Percentiles rank a stretch among this genome's conserved stretches.
phyloP scores from a whole-genome alignment of 208 protist genomes.

The Herpetomonas samuelpessoai region DNA sequence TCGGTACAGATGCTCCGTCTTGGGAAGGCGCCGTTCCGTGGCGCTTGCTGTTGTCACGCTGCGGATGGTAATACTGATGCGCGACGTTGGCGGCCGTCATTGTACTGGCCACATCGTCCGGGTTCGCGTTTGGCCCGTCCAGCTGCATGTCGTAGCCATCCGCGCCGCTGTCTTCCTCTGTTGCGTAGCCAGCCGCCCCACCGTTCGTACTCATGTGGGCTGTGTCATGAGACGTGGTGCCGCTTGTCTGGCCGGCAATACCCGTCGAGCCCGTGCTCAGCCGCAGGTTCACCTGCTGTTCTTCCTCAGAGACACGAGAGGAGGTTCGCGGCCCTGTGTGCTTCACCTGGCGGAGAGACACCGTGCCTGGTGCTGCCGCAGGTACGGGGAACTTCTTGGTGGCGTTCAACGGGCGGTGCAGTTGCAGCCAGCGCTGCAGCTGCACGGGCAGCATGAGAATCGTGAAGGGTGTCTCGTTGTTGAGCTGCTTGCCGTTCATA shows the following conservation, averaged over 20 bases:
- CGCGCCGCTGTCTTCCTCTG: constrained; percentile 12
- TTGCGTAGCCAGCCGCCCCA: background rate
- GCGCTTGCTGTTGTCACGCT: background rate
- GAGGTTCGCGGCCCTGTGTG: background rate
- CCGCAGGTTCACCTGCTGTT: constrained; percentile 8
- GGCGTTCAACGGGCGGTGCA: constrained; percentile 16
- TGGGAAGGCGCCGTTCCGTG: background rate
- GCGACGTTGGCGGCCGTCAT: background rate
- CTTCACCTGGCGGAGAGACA: constrained; percentile 6
- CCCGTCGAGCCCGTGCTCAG: constrained; percentile 15
- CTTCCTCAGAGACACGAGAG: too few relatives aligned
- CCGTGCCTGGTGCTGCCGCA: constrained; percentile 10
- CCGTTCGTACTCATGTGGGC: constrained; percentile 8
- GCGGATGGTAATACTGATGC: background rate
- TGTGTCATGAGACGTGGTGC: too few relatives aligned
- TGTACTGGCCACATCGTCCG: background rate
- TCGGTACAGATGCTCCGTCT: constrained; percentile 1
- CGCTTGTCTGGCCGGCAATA: constrained; percentile 20
- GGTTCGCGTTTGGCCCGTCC: constrained; percentile 6
- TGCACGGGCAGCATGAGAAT: constrained; percentile 54
- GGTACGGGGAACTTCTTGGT: background rate
- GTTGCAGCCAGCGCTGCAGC: constrained; percentile 44
- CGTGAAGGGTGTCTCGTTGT: constrained; percentile 20
- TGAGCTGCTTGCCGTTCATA: constrained; percentile 19
- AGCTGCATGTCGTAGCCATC: constrained; percentile 3